A percentile compares a stretch with the other conserved stretches of the same genome.
phyloP scores from a whole-genome alignment of 2,329 filamentous ascomycete species.

The Apiospora phragmitis region DNA sequence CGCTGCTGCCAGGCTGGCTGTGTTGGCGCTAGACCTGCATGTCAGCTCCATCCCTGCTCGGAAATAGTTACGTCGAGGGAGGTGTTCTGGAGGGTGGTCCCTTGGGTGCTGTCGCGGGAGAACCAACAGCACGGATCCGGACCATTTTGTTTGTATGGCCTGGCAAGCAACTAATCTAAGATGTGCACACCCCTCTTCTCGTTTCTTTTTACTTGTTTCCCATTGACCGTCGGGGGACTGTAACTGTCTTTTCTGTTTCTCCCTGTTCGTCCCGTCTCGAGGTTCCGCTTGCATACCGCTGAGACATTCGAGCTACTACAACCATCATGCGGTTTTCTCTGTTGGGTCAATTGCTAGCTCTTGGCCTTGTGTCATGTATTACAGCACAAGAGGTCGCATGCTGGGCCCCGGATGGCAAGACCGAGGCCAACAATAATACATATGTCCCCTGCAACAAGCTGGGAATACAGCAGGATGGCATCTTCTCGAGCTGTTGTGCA shows the following conservation, averaged over 20 bases:
- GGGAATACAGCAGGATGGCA: slow-evolving; percentile 28
- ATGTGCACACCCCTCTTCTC: neutral
- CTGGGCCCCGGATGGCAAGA: slow-evolving; percentile 31
- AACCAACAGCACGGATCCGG: neutral
- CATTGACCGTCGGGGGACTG: neutral
- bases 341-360: neutral
- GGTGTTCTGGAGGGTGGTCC: neutral
- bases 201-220: neutral
- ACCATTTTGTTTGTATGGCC: neutral
- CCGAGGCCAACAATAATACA: slow-evolving; percentile 26
- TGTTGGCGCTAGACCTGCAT: slow-evolving; percentile 5
- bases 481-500: slow-evolving; percentile 32
- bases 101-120: neutral
- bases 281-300: neutral
- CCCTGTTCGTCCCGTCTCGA: neutral
- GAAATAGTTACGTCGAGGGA: neutral
- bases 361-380: neutral
- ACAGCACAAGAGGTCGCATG: slow-evolving; percentile 20
- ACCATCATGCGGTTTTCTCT: neutral
- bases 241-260: neutral
- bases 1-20: neutral
- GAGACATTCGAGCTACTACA: neutral
- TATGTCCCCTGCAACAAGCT: slow-evolving; percentile 35
- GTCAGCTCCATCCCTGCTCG: neutral
- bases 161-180: neutral